Base-by-base conservation (phyloP, 1,139 yeast genomes). In the Pneumocystis jirovecii region DNA sequence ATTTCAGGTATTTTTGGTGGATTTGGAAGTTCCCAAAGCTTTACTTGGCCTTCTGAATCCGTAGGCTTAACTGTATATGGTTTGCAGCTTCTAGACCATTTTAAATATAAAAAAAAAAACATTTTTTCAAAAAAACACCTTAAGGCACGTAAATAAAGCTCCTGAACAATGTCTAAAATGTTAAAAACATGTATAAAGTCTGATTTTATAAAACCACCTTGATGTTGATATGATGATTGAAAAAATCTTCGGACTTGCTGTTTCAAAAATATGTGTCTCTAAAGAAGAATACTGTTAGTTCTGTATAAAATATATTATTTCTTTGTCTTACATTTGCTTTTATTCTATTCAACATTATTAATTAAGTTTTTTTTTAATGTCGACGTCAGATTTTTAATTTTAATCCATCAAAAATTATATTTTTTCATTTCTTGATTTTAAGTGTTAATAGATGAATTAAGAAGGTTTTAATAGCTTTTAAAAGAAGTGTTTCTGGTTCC, bases 71-170 rank as follows among this genome's bases (percentile, higher is more conserved):
- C 75, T 69, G 91, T 85, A 69, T 86, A 82, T 75, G 96, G 91
- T 82, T 90, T 89, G 84, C 87, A 89, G 68, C 85, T 84, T 50
- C 57, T 50, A 25, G 5, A 12, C n/a, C 17, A 12, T 50, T 2
- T 50, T 8, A 37, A 25, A 50, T 12, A 44, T 7, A 12, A 3
- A 7, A 12, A 50, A 50, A 50, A 25, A 44, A 3, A 21, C 29
- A 17, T 19, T 44, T 31, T 21, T 12, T 4, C 8, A 10, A 19
- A 44, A 44, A 12, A 3, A 1, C 21, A 50, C 81, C 86, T 88
- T 79, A 93, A 81, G 78, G 89, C 95, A 78, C 83, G 86, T 74
- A 91, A 80, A 81, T 91, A 93, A 72, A 91, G 83, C 71, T 91
- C 96, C 76, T 89, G 84, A 74, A 91, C 79, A 76, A 87, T 82